Evolutionary conservation across 2,329 filamentous ascomycete genomes (phyloP).

Genomic region (Shiraia sp.): DNA sequence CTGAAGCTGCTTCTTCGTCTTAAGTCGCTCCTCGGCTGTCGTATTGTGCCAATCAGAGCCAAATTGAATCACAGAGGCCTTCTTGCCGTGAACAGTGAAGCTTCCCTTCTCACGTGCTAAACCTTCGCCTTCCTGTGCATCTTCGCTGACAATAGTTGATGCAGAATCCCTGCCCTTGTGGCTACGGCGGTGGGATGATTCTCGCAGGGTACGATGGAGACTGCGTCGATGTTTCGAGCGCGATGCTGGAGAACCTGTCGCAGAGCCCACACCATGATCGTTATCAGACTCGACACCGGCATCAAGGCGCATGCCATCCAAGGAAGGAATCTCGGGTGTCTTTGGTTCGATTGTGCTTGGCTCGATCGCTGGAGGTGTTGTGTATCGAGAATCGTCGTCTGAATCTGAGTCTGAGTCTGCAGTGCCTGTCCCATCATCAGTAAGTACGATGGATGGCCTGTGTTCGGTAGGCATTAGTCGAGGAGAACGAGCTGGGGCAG

Average conservation of each 20-base stretch:
- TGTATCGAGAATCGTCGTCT: constrained; percentile 34
- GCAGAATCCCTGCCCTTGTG: constrained; percentile 76
- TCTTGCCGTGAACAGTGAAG: constrained; percentile 97
- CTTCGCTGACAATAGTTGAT: constrained; percentile 59
- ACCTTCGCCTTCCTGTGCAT: constrained; percentile 62
- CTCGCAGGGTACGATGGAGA: constrained; percentile 85
- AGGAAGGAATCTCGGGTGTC: constrained; percentile 27
- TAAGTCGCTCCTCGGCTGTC: constrained; percentile 45
- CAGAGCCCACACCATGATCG: constrained; percentile 28
- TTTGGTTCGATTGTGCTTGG: constrained; percentile 20
- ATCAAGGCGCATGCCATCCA: constrained; percentile 30
- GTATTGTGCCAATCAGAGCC: constrained; percentile 80
- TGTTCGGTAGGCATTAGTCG: constrained; percentile 37
- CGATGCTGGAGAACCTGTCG: constrained; percentile 53
- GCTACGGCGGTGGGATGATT: constrained; percentile 71
- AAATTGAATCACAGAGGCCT: constrained; percentile 96
- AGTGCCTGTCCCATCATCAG: constrained; percentile 27
- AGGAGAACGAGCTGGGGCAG: constrained; percentile 38
- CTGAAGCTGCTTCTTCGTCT: constrained; percentile 43
- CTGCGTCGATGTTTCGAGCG: constrained; percentile 77
- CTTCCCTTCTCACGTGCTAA: constrained; percentile 80
- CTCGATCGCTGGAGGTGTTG: constrained; percentile 38
- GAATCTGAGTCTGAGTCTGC: constrained; percentile 28
- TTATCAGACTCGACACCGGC: constrained; percentile 33
- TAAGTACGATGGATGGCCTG: constrained; percentile 39